phyloP scores from a whole-genome alignment of 305 asterid species.

The Petunia hybrid region DNA sequence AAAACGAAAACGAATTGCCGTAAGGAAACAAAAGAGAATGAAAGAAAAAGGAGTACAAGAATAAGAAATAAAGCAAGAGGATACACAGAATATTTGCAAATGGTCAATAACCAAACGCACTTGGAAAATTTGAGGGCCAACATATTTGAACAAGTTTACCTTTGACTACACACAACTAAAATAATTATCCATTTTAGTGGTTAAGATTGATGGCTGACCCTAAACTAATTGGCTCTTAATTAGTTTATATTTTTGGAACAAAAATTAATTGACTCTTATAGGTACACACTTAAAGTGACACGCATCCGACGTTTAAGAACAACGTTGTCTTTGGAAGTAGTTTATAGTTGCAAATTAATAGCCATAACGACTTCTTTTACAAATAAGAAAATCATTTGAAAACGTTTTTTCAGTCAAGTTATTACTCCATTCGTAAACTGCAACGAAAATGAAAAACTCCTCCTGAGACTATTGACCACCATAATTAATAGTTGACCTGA shows the following conservation, averaged over 20 bases:
- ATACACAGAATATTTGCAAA: background rate
- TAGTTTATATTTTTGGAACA: too few species aligned
- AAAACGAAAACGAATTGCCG: background rate
- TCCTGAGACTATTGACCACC: background rate
- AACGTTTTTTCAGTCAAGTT: background rate
- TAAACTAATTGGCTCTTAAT: background rate
- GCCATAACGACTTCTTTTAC: background rate
- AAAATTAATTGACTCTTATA: background rate
- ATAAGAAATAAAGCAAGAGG: background rate
- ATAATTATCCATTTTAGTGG: background rate
- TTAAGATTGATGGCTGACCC: background rate
- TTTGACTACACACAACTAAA: background rate
- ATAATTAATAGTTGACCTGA: background rate
- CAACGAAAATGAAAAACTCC: background rate
- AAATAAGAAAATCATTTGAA: background rate
- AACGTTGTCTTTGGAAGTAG: background rate
- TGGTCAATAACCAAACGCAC: constrained; percentile 16
- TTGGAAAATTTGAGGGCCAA: constrained; percentile 15
- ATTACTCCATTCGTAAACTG: background rate
- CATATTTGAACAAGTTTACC: constrained; percentile 18
- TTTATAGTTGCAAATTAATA: background rate
- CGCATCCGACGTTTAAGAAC: background rate
- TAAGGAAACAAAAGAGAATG: background rate
- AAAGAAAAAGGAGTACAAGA: background rate
- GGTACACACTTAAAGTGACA: background rate